Percentiles rank a stretch among this genome's conserved stretches.
Evolutionary conservation across 495 filamentous ascomycete species (phyloP).

Genomic region (Thermothielavioides terrestris): DNA sequence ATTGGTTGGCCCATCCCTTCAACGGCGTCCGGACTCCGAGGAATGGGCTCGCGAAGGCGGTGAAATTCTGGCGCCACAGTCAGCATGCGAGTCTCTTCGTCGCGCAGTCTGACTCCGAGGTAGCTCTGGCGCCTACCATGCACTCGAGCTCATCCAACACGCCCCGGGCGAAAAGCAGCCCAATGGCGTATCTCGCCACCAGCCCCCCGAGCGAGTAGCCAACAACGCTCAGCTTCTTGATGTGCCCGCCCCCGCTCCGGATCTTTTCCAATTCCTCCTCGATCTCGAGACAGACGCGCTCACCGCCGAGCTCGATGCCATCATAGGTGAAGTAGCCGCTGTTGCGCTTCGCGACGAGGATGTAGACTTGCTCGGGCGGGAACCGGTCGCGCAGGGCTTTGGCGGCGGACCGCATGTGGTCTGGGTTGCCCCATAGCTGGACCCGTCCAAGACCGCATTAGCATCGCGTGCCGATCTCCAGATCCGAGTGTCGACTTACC

Average conservation of each 20-base stretch:
- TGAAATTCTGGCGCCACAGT: constrained; percentile 62
- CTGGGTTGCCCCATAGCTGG: constrained; percentile 87
- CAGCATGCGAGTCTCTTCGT: constrained; percentile 3
- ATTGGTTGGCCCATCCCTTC: constrained; percentile 52
- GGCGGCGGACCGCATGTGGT: constrained; percentile 66
- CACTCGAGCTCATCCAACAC: constrained; percentile 71
- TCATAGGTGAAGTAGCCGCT: constrained; percentile 83
- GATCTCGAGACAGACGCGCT: constrained; percentile 80
- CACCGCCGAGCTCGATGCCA: constrained; percentile 83
- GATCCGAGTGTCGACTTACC: constrained; percentile 45
- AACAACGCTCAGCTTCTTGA: constrained; percentile 74
- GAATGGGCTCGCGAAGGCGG: constrained; percentile 85
- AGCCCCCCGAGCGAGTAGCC: constrained; percentile 89
- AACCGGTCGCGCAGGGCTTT: constrained; percentile 57
- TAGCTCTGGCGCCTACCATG: too few relatives aligned
- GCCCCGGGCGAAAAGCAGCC: constrained; percentile 70
- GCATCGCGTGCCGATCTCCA: too few relatives aligned
- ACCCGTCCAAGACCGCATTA: constrained; percentile 6
- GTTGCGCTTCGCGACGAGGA: constrained; percentile 73
- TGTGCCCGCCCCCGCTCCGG: constrained; percentile 52
- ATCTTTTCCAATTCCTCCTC: constrained; percentile 70
- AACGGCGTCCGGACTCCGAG: constrained; percentile 74
- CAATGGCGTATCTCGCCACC: constrained; percentile 79
- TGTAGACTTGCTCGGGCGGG: constrained; percentile 55
- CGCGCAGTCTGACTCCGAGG: too few relatives aligned